A percentile compares a stretch with the other conserved stretches of the same genome.
Conservation (phyloP, 1,284 basidiomycete species). For the Cryptococcus depauperatus region DNA sequence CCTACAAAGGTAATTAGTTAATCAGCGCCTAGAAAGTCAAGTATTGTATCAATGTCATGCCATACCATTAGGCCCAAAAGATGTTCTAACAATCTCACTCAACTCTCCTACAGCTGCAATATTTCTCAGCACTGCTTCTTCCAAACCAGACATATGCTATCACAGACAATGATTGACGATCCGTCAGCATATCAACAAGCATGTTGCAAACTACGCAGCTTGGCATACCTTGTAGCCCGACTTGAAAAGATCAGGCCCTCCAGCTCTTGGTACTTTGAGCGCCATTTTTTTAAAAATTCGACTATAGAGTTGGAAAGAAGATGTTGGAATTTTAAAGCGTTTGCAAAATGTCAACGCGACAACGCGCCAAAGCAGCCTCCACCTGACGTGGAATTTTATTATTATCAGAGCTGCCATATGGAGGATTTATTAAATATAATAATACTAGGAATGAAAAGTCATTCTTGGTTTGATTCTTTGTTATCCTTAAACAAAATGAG, state of each 20-base stretch:
- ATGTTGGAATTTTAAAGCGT: conserved; percentile 6
- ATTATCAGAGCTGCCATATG: too few relatives aligned
- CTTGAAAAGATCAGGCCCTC: conserved; percentile 80
- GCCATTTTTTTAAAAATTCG: conserved; percentile 55
- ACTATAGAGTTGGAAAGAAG: background rate
- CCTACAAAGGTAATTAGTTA: too few relatives aligned
- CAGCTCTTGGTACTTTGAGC: conserved; percentile 86
- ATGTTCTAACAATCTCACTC: conserved; percentile 89
- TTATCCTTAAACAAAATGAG: too few relatives aligned
- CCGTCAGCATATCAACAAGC: conserved; percentile 2
- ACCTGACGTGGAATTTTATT: too few relatives aligned
- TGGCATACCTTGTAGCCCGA: conserved; percentile 74
- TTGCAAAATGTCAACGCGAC: conserved; percentile 3
- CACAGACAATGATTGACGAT: conserved; percentile 5
- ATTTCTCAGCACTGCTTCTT: conserved; percentile 89
- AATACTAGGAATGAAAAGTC: too few relatives aligned
- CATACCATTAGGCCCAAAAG: conserved; percentile 90
- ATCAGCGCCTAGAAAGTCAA: too few relatives aligned
- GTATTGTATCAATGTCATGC: conserved; percentile 11
- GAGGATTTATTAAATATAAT: too few relatives aligned
- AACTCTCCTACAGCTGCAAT: conserved; percentile 92
- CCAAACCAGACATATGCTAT: conserved; percentile 78
- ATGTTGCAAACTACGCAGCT: conserved; percentile 1
- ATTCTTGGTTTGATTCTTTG: too few relatives aligned
- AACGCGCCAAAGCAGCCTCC: too few relatives aligned